Base-by-base conservation (phyloP, 495 filamentous ascomycete species). In the Gamarada debralockiae region DNA sequence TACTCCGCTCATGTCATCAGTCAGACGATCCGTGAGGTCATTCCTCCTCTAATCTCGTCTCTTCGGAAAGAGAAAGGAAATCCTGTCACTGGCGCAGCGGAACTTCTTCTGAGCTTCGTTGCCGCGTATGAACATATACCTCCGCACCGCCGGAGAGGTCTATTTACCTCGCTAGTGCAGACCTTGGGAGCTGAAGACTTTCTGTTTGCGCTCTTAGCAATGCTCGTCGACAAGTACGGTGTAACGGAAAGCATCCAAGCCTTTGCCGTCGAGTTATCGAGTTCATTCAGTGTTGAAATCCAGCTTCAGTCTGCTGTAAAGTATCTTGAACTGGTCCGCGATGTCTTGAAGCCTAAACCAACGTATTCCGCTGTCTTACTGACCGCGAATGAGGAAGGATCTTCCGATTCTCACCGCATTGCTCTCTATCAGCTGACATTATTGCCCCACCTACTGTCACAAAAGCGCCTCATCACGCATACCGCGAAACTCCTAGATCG, bases 121-220 rank as follows among this genome's bases (percentile, higher is more conserved):
- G 89, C 87, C 9, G 95, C 95, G 10, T 98, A 92, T 68, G 91
- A 95, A 62, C 92, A 97, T 62, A 88, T 98, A 52, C 93, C 93
- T 3, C 77, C 81, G 5, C 91, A 93, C 62, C 82, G 92, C 36
- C 84, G 90, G 50, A 77, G 86, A 15, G 81, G 83, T 33, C 69
- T 97, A 3, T 98, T 95, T 74, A 73, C 80, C 21, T 86, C 89
- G 23, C 70, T 98, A 25, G 79, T 90, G 21, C 79, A 85, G 58
- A 95, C 89, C 20, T 75, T 97, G 22, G 93, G 92, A 3, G 78
- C 87, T 0, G 75, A 85, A 23, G 90, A 96, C 36, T 95, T 92
- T 62, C 68, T 91, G 8, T 89, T 83, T 58, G 85, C 85, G 3
- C 69, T 92, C 6, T 57, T 87, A 23, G 78, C 79, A 21, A 87